Conservation (phyloP, 208 protist species). For the Acanthamoeba royreba region DNA sequence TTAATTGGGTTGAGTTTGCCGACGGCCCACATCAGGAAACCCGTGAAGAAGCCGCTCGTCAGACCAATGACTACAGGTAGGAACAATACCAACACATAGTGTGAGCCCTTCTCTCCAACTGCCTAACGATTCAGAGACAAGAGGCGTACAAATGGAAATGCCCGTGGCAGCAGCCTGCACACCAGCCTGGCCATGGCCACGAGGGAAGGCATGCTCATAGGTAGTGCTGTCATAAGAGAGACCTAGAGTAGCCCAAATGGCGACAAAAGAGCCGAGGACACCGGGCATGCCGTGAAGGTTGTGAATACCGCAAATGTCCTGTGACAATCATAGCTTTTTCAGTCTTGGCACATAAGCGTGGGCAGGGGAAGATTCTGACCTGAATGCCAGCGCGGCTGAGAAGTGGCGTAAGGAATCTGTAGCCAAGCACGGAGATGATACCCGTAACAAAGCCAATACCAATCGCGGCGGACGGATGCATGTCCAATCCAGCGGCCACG, state of each 20-base stretch:
- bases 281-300: slow-evolving; percentile 57
- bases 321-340: not conserved
- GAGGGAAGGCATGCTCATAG: not conserved
- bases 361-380: not conserved
- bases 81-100: not conserved
- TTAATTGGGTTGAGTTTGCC: not conserved
- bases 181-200: not conserved
- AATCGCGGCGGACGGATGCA: slow-evolving; percentile 7
- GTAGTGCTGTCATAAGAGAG: not conserved
- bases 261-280: not conserved
- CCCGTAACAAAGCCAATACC: not conserved
- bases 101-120: not conserved
- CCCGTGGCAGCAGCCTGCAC: not conserved
- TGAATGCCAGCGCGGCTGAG: not conserved
- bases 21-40: not conserved
- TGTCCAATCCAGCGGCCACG: slow-evolving; percentile 6
- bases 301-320: slow-evolving; percentile 55
- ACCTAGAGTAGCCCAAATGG: not conserved
- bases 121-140: not conserved
- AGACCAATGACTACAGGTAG: not conserved
- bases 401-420: not conserved
- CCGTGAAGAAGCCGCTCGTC: not conserved
- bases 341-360: not conserved
- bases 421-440: slow-evolving; percentile 48
- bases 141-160: not conserved